Conservation (phyloP, 441 rosid genomes). For the Jatropha podagrica region DNA sequence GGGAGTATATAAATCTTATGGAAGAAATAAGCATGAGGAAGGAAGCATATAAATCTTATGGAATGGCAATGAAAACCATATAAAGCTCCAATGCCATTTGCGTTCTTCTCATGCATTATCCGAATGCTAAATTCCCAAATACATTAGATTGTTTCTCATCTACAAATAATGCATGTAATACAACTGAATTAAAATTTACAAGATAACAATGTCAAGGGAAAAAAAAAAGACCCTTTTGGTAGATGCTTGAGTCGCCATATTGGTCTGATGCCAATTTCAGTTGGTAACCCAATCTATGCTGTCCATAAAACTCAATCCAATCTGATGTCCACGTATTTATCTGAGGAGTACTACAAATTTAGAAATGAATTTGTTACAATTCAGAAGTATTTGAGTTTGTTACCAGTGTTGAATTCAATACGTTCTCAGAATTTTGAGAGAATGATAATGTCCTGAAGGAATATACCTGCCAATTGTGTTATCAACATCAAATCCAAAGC, state of each 20-base stretch:
- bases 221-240: conserved; percentile 56
- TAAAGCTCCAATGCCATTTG: background rate
- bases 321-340: conserved; percentile 82
- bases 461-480: conserved; percentile 89
- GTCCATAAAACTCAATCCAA: conserved; percentile 86
- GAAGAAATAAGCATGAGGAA: background rate
- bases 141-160: conserved; percentile 1
- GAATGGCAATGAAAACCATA: background rate
- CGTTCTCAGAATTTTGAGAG: background rate
- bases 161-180: background rate
- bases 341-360: conserved; percentile 75
- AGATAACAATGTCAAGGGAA: background rate
- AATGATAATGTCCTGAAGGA: conserved; percentile 17
- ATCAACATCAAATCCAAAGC: conserved; percentile 86
- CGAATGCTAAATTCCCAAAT: background rate
- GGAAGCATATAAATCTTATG: background rate
- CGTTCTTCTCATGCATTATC: background rate
- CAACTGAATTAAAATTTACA: background rate
- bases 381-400: background rate
- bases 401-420: background rate
- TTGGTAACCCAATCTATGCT: conserved; percentile 85
- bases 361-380: conserved; percentile 20
- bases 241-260: conserved; percentile 68
- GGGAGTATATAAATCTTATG: background rate
- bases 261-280: conserved; percentile 66